Percentiles rank a stretch among this genome's conserved stretches.
These are phyloP conservation scores for Penicillium sp. DNA, from an alignment of 2,329 filamentous ascomycete genomes.

Conservation along the genomic window DNA sequence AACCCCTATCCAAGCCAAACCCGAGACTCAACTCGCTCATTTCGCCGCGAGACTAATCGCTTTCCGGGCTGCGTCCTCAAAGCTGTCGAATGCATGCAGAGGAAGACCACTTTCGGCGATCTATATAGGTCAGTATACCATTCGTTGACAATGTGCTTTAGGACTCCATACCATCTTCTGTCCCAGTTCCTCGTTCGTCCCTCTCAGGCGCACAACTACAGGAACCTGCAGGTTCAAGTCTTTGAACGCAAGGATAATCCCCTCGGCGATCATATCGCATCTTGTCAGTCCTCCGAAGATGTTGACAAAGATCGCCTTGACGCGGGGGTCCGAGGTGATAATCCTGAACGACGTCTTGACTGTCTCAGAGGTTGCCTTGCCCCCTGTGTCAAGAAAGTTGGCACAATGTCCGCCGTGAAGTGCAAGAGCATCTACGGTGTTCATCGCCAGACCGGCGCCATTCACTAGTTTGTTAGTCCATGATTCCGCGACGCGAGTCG, in stretches of 20 bases:
- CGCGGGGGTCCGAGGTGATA: conserved; percentile 71
- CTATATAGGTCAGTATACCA: conserved; percentile 34
- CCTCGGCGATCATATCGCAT: conserved; percentile 81
- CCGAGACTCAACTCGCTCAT: background rate
- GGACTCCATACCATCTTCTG: conserved; percentile 61
- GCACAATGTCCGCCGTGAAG: conserved; percentile 70
- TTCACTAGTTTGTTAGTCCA: conserved; percentile 62
- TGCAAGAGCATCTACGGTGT: conserved; percentile 80
- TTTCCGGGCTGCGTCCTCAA: conserved; percentile 72
- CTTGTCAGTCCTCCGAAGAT: conserved; percentile 73
- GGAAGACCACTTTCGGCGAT: conserved; percentile 71
- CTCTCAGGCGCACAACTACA: conserved; percentile 76
- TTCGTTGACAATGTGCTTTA: background rate
- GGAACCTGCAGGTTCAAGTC: conserved; percentile 70
- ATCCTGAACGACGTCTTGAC: conserved; percentile 78
- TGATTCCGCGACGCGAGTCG: conserved; percentile 2
- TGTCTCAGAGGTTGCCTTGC: conserved; percentile 82
- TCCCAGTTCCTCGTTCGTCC: conserved; percentile 74
- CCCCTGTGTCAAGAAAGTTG: conserved; percentile 89
- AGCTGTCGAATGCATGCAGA: conserved; percentile 74
- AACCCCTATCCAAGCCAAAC: no score
- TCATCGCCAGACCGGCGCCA: conserved; percentile 88
- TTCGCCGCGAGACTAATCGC: conserved; percentile 62
- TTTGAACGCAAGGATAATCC: conserved; percentile 73
- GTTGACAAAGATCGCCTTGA: conserved; percentile 74